Conservation (phyloP, 2,329 filamentous ascomycete genomes). For the Aspergillus alliaceus region DNA sequence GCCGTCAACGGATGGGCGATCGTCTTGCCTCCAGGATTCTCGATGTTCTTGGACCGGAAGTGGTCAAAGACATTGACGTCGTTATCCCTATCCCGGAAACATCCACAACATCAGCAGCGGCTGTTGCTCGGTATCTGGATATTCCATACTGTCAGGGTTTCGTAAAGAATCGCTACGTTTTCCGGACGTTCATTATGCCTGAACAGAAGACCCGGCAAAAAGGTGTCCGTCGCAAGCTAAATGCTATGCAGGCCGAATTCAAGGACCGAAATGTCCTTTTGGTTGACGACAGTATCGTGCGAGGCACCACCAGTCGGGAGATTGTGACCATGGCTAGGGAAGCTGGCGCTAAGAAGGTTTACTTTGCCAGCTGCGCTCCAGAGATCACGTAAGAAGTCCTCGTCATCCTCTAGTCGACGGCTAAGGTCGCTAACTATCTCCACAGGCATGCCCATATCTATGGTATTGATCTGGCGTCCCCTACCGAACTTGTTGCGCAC, state of each 20-base stretch:
- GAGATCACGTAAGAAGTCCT: constrained; percentile 61
- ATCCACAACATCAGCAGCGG: constrained; percentile 75
- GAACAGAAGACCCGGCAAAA: constrained; percentile 78
- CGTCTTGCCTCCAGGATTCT: constrained; percentile 74
- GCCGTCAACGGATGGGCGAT: constrained; percentile 81
- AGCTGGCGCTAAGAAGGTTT: constrained; percentile 76
- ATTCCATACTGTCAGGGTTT: constrained; percentile 81
- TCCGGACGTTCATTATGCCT: constrained; percentile 84
- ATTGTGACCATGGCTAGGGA: constrained; percentile 84
- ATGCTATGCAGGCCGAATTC: constrained; percentile 83
- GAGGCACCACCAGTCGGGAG: constrained; percentile 77
- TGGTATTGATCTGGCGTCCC: constrained; percentile 73
- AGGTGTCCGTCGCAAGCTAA: constrained; percentile 85
- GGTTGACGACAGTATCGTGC: constrained; percentile 87
- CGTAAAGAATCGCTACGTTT: constrained; percentile 87
- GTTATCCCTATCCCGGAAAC: constrained; percentile 86
- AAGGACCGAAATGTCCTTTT: constrained; percentile 75
- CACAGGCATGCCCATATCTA: constrained; percentile 77
- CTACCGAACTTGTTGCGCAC: constrained; percentile 69
- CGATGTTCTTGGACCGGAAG: constrained; percentile 65
- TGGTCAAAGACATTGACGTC: constrained; percentile 71
- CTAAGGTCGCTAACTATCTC: constrained; percentile 7
- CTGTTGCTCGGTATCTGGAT: constrained; percentile 70
- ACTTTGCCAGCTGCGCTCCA: constrained; percentile 80
- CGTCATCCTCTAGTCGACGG: background rate